Evolutionary conservation across 352 stramenopile genomes (phyloP), one percentile per base, ranked within the genome.

Genomic region (Globisporangium megalacanthum): DNA sequence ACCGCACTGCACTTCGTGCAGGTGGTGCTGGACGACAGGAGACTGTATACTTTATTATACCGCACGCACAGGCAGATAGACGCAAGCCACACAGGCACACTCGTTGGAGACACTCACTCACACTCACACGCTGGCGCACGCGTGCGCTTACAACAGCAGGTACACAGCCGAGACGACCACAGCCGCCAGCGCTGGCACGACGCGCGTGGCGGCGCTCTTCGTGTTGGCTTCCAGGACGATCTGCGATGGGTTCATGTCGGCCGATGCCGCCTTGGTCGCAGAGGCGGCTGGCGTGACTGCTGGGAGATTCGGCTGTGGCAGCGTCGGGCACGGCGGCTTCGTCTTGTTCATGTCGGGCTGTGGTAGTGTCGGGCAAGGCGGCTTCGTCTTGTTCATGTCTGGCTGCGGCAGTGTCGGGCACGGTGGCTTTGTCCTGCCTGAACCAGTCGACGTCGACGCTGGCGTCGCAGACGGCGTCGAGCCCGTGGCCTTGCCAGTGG

Each of bases 121-220:
- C 47, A 54, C 25, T 44, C 35, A 49, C 49, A 31, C n/a, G 35
- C 31, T 36, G 17, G 37, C 17, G n/a, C 42, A 10, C 50, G 15
- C 14, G 5, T 1, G 13, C 20, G 17, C 35, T 61, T 79, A 88
- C 19, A 85, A 57, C 29, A 86, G 62, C 55, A 88, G 49, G 57
- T 76, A 76, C 44, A 66, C 68, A 19, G 65, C 56, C 3, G 73
- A 83, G 6, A 77, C 36, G 33, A 64, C 64, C 31, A 82, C 59
- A 0, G 64, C 64, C 10, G 66, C 58, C 33, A 84, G 14, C 0
- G 67, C 69, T 41, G 69, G 52, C 42, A 67, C 58, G 56, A 61
- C 22, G 49, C 64, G 63, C 44, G 58, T 45, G 7, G 65, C 65
- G 2, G 60, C 64, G 64, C 60, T 79, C 68, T 75, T 64, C 33